Conservation (phyloP, 2,329 filamentous ascomycete genomes). For the Colletotrichum cuscutae region DNA sequence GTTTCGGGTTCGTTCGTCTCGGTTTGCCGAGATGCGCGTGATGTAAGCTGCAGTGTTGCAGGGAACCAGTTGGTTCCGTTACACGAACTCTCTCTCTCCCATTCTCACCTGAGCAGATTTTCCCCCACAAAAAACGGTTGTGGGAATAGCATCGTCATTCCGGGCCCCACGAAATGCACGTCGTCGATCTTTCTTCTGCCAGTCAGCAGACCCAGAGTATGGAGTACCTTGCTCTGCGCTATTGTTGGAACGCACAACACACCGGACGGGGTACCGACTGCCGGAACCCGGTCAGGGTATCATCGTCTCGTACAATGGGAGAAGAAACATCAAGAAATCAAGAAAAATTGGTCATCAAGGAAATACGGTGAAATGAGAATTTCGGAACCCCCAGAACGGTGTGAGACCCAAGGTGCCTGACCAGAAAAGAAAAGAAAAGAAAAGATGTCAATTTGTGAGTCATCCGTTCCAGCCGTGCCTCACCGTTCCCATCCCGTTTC, state of each 20-base stretch:
- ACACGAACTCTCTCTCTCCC: neutral
- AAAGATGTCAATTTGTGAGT: neutral
- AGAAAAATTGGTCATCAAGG: neutral
- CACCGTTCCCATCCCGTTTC: neutral
- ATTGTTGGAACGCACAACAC: neutral
- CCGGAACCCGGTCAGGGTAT: slow-evolving; percentile 21
- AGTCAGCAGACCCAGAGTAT: slow-evolving; percentile 4
- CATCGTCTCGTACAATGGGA: slow-evolving; percentile 12
- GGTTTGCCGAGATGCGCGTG: neutral
- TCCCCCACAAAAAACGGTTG: neutral
- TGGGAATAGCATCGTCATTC: slow-evolving; percentile 27
- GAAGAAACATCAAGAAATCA: neutral
- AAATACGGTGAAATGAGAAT: neutral
- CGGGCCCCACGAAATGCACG: neutral
- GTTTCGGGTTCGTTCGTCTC: neutral
- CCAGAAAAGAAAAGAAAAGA: neutral
- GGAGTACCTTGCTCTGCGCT: neutral
- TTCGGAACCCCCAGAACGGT: neutral
- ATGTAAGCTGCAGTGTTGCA: neutral
- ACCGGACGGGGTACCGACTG: slow-evolving; percentile 6
- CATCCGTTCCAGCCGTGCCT: neutral
- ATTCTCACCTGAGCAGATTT: neutral
- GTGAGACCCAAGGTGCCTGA: neutral
- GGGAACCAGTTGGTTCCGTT: neutral
- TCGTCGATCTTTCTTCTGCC: neutral